Evolutionary conservation across 1,139 yeast species (phyloP).

Genomic region (Meyerozyma smithsonii): DNA sequence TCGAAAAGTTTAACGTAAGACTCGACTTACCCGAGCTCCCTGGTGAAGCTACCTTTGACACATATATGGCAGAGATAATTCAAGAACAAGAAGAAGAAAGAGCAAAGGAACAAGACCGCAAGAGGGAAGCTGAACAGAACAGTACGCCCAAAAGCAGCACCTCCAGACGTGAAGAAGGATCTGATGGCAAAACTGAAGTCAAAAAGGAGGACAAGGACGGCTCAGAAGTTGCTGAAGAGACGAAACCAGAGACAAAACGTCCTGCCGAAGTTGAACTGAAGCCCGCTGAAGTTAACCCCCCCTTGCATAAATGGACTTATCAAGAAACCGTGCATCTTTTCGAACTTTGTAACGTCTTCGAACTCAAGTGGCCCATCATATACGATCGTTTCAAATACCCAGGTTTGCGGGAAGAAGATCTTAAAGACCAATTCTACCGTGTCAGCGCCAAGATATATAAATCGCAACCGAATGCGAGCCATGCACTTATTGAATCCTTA

Average conservation of each 20-base stretch:
- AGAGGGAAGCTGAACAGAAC: not conserved
- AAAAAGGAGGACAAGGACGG: conserved; percentile 4
- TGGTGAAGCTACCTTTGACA: conserved; percentile 57
- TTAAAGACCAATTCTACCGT: conserved; percentile 75
- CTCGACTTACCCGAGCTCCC: conserved; percentile 68
- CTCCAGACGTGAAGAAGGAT: not conserved
- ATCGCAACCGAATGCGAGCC: conserved; percentile 45
- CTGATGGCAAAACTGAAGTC: not conserved
- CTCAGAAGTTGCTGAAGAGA: not conserved
- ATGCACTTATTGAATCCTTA: conserved; percentile 45
- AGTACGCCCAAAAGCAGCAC: not conserved
- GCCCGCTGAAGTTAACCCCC: conserved; percentile 6
- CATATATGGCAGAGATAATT: conserved; percentile 38
- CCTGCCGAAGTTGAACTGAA: not conserved
- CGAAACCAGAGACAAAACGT: conserved; percentile 4
- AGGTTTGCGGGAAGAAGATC: conserved; percentile 55
- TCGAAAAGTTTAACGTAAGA: conserved; percentile 69
- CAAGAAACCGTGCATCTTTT: conserved; percentile 77
- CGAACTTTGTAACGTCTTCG: conserved; percentile 66
- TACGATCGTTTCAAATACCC: conserved; percentile 62
- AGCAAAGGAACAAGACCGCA: conserved; percentile 3
- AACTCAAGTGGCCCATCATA: conserved; percentile 83
- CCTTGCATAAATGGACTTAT: conserved; percentile 56
- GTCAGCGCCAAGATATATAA: conserved; percentile 33
- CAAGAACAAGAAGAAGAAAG: conserved; percentile 5